Percentiles rank a stretch among this genome's conserved stretches.
Conservation (phyloP, 257 asterid species). For the Nicotiana undulata region DNA sequence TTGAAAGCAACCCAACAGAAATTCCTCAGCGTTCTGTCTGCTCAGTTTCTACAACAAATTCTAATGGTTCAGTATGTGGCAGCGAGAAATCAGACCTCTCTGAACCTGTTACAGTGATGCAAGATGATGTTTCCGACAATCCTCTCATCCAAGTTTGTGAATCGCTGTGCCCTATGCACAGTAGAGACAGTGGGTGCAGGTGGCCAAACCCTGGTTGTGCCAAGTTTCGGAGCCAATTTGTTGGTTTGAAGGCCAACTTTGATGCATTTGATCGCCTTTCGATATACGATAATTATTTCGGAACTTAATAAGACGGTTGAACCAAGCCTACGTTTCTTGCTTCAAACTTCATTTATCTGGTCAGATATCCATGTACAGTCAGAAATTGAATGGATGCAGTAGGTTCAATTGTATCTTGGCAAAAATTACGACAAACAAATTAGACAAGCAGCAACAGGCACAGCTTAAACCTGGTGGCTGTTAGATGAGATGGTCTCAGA, state of each 20-base stretch:
- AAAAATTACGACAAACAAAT: background rate
- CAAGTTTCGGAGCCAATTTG: constrained; percentile 72
- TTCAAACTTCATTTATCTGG: constrained; percentile 6
- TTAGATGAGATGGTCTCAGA: background rate
- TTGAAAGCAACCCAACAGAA: constrained; percentile 54
- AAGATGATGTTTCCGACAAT: constrained; percentile 33
- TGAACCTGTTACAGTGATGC: constrained; percentile 13
- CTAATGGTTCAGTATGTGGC: constrained; percentile 23
- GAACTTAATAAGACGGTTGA: constrained; percentile 27
- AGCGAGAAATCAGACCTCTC: constrained; percentile 39
- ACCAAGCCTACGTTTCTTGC: background rate
- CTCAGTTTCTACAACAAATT: constrained; percentile 28
- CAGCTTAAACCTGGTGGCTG: background rate
- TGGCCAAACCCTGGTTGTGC: constrained; percentile 92
- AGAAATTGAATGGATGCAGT: constrained; percentile 10
- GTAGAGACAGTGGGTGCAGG: constrained; percentile 78
- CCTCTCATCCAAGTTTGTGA: constrained; percentile 62
- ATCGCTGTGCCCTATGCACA: constrained; percentile 66
- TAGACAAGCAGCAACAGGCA: background rate
- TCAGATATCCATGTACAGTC: constrained; percentile 12
- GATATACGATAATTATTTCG: constrained; percentile 73
- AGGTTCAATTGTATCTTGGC: background rate
- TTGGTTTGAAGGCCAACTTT: constrained; percentile 84
- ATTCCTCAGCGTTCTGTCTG: constrained; percentile 52
- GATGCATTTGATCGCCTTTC: constrained; percentile 91